These are phyloP conservation scores for Leucocoprinus sp. DNA, from an alignment of 768 basidiomycete genomes.

Conservation along the genomic window DNA sequence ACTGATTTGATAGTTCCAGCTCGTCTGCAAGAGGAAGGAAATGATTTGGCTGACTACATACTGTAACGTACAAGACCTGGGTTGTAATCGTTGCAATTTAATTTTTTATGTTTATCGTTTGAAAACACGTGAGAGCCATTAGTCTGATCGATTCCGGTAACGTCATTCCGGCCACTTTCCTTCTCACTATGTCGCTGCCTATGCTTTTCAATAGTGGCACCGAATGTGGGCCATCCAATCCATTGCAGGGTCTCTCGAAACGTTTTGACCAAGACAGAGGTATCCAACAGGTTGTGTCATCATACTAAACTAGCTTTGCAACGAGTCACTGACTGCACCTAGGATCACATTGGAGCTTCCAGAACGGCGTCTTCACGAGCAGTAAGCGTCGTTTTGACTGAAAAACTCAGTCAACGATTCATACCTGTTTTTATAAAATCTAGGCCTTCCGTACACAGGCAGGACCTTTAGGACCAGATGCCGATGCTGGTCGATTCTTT, in stretches of 20 bases:
- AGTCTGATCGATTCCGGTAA: slow-evolving; percentile 8
- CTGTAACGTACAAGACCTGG: slow-evolving; percentile 1
- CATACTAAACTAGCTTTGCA: slow-evolving; percentile 2
- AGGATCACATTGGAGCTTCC: slow-evolving; percentile 66
- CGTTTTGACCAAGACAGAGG: slow-evolving; percentile 74
- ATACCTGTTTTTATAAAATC: background rate
- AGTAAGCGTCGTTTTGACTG: slow-evolving; percentile 28
- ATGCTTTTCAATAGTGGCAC: slow-evolving; percentile 66
- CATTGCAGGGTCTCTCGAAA: slow-evolving; percentile 73
- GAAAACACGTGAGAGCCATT: slow-evolving; percentile 13
- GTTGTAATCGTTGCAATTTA: slow-evolving; percentile 10
- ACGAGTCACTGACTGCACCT: slow-evolving; percentile 1
- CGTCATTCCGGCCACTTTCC: slow-evolving; percentile 3
- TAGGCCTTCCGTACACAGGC: slow-evolving; percentile 58
- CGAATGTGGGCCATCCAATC: slow-evolving; percentile 83
- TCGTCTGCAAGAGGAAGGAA: slow-evolving; percentile 8
- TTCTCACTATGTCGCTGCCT: slow-evolving; percentile 59
- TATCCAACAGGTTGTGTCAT: slow-evolving; percentile 53
- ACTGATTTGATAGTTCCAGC: slow-evolving; percentile 4
- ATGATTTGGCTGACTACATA: slow-evolving; percentile 1
- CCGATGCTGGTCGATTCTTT: slow-evolving; percentile 72
- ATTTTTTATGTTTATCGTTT: slow-evolving; percentile 4
- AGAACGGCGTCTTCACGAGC: slow-evolving; percentile 57
- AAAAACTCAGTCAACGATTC: background rate
- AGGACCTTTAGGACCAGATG: slow-evolving; percentile 34